A percentile compares a stretch with the other conserved stretches of the same genome.
These are phyloP conservation scores for Glaciozyma antarctica DNA, from an alignment of 768 basidiomycete genomes.

Conservation along the genomic window DNA sequence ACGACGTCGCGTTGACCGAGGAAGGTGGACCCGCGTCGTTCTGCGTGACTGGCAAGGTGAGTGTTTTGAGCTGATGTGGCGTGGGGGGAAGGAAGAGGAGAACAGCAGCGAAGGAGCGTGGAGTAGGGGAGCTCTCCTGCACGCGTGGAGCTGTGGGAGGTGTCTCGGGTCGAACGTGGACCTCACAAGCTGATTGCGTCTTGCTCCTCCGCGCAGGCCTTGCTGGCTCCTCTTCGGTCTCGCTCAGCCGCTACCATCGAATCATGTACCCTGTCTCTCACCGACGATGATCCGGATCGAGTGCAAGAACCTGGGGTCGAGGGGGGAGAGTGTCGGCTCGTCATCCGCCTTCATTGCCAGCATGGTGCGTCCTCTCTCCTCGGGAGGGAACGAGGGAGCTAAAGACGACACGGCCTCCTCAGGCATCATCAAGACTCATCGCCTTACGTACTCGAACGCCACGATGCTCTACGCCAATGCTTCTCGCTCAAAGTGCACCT, in stretches of 20 bases:
- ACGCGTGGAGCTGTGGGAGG: neutral
- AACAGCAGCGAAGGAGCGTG: too few species aligned
- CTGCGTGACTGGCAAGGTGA: constrained; percentile 14
- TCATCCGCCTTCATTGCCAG: constrained; percentile 19
- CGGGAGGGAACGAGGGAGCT: neutral
- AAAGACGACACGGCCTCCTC: neutral
- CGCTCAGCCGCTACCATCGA: constrained; percentile 17
- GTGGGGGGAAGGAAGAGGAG: neutral
- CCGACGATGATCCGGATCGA: constrained; percentile 4
- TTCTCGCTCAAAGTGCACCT: constrained; percentile 17
- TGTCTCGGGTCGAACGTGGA: neutral
- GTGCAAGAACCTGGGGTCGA: neutral
- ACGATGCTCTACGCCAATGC: constrained; percentile 4
- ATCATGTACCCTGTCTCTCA: constrained; percentile 6
- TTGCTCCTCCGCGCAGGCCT: constrained; percentile 1
- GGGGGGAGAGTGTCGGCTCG: constrained; percentile 21
- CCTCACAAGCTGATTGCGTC: neutral
- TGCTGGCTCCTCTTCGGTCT: constrained; percentile 17
- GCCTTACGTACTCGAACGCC: constrained; percentile 22
- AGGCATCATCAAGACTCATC: constrained; percentile 30
- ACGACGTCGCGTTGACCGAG: neutral
- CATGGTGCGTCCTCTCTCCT: constrained; percentile 14
- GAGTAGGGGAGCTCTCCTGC: neutral
- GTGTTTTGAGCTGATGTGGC: neutral
- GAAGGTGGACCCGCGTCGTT: constrained; percentile 5